Percentiles rank a stretch among this genome's conserved stretches.
These are phyloP conservation scores for Fusarium napiforme DNA, from an alignment of 2,329 filamentous ascomycete species.

Conservation along the genomic window DNA sequence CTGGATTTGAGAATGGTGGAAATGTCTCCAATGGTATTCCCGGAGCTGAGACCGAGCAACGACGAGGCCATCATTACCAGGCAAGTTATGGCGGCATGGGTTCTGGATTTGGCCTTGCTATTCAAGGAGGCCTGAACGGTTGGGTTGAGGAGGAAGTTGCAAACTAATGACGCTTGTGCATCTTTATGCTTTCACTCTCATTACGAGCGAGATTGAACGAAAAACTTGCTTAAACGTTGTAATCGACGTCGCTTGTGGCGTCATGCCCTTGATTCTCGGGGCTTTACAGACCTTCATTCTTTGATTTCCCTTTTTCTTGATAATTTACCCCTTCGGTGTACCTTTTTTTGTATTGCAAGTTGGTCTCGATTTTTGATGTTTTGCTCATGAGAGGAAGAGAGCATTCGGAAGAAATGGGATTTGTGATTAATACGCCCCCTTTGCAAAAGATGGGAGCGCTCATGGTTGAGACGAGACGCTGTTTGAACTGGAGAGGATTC, in stretches of 20 bases:
- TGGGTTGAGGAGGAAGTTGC: constrained; percentile 76
- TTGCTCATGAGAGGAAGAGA: constrained; percentile 26
- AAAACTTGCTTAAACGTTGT: constrained; percentile 57
- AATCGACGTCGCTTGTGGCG: constrained; percentile 50
- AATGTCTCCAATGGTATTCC: constrained; percentile 62
- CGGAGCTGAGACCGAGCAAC: constrained; percentile 60
- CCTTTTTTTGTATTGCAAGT: constrained; percentile 40
- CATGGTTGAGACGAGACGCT: constrained; percentile 37
- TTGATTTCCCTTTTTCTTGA: constrained; percentile 47
- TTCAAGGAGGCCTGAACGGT: constrained; percentile 72
- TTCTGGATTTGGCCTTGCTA: constrained; percentile 69
- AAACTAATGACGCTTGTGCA: constrained; percentile 56
- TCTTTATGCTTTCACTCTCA: constrained; percentile 42
- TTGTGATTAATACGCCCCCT: constrained; percentile 38
- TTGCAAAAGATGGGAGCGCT: constrained; percentile 27
- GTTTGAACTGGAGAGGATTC: constrained; percentile 24
- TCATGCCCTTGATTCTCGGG: constrained; percentile 42
- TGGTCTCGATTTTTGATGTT: constrained; percentile 35
- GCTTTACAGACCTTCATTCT: constrained; percentile 43
- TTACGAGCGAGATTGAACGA: constrained; percentile 40
- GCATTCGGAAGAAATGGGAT: constrained; percentile 17
- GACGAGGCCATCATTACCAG: constrained; percentile 74
- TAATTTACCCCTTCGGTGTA: constrained; percentile 49
- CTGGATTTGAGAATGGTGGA: constrained; percentile 70
- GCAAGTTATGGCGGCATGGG: constrained; percentile 70